Conservation (phyloP, 2,329 filamentous ascomycete genomes). For the Oidium heveae region DNA sequence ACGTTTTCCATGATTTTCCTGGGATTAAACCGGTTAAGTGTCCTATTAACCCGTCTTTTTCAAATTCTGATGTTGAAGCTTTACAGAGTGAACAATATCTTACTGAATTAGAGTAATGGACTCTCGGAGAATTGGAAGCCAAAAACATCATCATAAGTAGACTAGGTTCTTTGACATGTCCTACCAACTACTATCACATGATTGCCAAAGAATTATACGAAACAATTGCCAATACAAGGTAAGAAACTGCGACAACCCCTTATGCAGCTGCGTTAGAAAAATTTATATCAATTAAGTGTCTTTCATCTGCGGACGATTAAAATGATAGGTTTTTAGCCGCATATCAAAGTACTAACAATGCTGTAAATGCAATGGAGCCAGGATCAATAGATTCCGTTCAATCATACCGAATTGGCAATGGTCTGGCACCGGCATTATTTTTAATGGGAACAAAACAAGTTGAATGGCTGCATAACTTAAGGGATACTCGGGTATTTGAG, state of each 20-base stretch:
- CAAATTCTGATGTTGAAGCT: neutral
- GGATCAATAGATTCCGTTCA: neutral
- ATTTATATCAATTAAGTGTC: neutral
- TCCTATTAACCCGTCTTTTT: neutral
- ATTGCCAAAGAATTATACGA: neutral
- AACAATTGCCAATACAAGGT: neutral
- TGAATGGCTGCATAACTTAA: neutral
- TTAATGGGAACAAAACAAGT: neutral
- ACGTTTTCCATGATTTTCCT: neutral
- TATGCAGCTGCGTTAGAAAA: neutral
- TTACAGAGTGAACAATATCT: neutral
- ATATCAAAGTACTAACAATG: neutral
- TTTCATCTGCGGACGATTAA: neutral
- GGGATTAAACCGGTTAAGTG: neutral
- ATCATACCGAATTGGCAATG: neutral
- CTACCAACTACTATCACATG: neutral
- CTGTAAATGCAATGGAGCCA: neutral
- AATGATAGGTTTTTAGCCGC: neutral
- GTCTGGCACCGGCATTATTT: neutral
- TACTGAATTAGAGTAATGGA: neutral
- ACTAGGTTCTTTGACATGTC: neutral
- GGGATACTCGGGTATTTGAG: neutral
- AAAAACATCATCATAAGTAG: neutral
- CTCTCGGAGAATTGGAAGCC: neutral
- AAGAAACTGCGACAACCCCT: neutral